These are phyloP conservation scores for Yarrowia sp. DNA, from an alignment of 805 yeast species.

Conservation along the genomic window DNA sequence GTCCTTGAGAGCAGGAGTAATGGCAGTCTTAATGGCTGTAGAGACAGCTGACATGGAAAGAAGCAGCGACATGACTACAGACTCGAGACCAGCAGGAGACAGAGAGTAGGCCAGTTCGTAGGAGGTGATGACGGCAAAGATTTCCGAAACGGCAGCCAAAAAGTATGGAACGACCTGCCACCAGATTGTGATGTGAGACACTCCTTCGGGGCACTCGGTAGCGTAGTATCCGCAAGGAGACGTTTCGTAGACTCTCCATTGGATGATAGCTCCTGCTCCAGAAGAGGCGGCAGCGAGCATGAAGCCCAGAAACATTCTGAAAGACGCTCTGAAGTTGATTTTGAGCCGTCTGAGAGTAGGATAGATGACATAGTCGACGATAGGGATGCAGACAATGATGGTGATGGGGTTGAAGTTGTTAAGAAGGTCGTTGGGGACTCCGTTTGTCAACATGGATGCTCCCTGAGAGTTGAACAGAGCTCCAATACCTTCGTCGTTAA, in stretches of 20 bases:
- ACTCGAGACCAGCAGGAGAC: constrained; percentile 50
- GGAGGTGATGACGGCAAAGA: constrained; percentile 51
- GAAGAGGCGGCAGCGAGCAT: constrained; percentile 47
- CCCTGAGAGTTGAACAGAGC: constrained; percentile 50
- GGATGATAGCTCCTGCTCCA: constrained; percentile 50
- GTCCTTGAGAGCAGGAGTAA: constrained; percentile 43
- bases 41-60: constrained; percentile 31
- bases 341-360: constrained; percentile 46
- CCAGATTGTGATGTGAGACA: constrained; percentile 41
- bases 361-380: constrained; percentile 47
- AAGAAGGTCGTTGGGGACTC: constrained; percentile 56
- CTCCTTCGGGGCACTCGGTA: constrained; percentile 27
- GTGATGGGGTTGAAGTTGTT: constrained; percentile 54
- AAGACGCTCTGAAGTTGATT: constrained; percentile 46
- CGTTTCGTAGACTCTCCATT: constrained; percentile 47
- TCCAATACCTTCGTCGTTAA: constrained; percentile 16
- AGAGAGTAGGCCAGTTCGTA: constrained; percentile 54
- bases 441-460: constrained; percentile 50
- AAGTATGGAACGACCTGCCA: constrained; percentile 38
- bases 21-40: constrained; percentile 47
- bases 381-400: constrained; percentile 51
- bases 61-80: constrained; percentile 46
- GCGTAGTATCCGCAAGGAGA: constrained; percentile 49
- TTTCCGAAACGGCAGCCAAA: constrained; percentile 51
- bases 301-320: constrained; percentile 49